These are phyloP conservation scores for Phytophthora foliorum DNA, from an alignment of 352 stramenopile species.

Conservation along the genomic window DNA sequence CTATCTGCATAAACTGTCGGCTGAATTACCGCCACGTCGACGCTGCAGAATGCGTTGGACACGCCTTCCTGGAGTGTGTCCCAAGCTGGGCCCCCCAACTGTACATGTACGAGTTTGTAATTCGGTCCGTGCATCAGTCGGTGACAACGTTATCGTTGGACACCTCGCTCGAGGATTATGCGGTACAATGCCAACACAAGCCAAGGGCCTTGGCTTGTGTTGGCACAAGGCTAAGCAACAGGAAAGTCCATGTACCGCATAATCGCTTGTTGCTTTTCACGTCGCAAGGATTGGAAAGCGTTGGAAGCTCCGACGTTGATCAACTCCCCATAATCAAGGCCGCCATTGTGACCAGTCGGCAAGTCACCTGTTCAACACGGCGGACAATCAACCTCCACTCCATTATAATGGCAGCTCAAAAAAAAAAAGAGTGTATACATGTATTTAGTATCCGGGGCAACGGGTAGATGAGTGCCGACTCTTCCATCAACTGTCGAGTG, in stretches of 20 bases:
- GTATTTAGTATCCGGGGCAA: too few species aligned
- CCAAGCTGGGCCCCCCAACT: neutral
- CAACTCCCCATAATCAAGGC: slow-evolving; percentile 7
- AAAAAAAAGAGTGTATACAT: too few species aligned
- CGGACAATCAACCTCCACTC: too few species aligned
- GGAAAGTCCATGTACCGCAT: slow-evolving; percentile 6
- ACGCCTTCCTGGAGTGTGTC: slow-evolving; percentile 11
- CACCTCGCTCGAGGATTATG: slow-evolving; percentile 3
- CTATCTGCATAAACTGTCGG: slow-evolving; percentile 10
- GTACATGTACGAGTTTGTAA: too few species aligned
- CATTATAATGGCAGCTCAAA: too few species aligned
- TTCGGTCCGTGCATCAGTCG: too few species aligned
- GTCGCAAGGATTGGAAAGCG: neutral
- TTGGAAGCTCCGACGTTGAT: neutral
- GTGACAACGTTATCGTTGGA: slow-evolving; percentile 21
- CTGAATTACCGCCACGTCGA: slow-evolving; percentile 4
- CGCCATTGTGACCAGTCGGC: neutral
- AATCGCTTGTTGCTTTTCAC: slow-evolving; percentile 6
- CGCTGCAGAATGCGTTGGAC: slow-evolving; percentile 24
- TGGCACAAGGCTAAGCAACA: neutral
- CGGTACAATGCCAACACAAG: too few species aligned
- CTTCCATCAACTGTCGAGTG: too few species aligned
- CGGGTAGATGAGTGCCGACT: too few species aligned
- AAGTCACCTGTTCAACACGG: neutral
- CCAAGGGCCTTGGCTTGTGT: too few species aligned